Base-by-base conservation (phyloP, 345 rosid species). In the Erucastrum elatum region DNA sequence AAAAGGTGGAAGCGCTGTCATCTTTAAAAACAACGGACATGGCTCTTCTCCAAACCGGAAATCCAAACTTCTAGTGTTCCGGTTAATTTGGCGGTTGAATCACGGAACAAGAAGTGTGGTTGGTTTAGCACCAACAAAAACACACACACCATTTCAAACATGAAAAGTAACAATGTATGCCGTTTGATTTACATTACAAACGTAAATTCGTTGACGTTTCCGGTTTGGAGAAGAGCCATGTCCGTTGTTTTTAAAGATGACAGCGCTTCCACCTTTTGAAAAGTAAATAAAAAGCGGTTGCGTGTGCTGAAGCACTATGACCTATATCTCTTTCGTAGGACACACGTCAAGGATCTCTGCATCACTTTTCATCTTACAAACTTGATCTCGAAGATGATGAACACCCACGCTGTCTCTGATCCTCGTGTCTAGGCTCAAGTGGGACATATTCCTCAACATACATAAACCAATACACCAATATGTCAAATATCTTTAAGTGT, bases 401-500 rank as follows among this genome's bases (percentile, higher is more conserved):
- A 15, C 2, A 60, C 26, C 44, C 5, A n/a, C 67, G 70, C 12
- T 84, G 79, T 27, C 5, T 67, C n/a, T 5, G 62, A 71, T 11
- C 79, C 15, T n/a, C 74, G 78, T 64, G 21, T 71, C 10, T 6
- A 81, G 88, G 71, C 82, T 77, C 74, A 70, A 65, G 17, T 89
- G 90, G 88, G 89, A 87, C 68, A 82, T 85, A 51, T 87, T 85
- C 84, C 77, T 89, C 59, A 89, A 21, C 21, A 21, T 21, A 21
- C 21, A 21, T 21, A 21, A 21, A 21, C 21, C 21, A 21, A 21
- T 21, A 21, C 21, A 21, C 21, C 21, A 21, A 21, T 21, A 21
- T 21, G 21, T 21, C 21, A 21, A 21, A 21, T 21, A 21, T 21
- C 21, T 21, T 21, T 21, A 21, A 21, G 21, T 21, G 21, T 21